Evolutionary conservation across 192 early-diverging fungal species (phyloP), one percentile per base, ranked within the genome.

Genomic region (Pilaira anomala): DNA sequence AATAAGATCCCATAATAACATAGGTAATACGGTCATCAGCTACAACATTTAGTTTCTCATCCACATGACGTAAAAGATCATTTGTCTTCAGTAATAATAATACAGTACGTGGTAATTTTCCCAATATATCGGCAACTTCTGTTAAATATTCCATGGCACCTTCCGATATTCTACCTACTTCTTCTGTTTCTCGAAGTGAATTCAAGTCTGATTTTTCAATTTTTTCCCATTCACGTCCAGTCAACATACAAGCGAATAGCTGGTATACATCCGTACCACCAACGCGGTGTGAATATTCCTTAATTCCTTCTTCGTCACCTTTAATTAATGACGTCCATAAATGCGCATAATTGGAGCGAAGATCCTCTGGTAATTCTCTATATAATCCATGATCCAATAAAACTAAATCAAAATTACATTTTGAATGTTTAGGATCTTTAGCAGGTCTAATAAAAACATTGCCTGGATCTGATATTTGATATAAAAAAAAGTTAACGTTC

Each of bases 301-400:
- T 65, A 69, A 96, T 95, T 55, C 74, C 84, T 13, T 77, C 62
- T 58, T 88, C 88, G 58, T 95, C 82, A n/a, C 91, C 93, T 18
- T 76, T 68, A 72, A 96, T 90, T 48, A 95, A 78, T 3, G 92
- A 80, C n/a, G 79, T 82, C 95, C 95, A 98, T 65, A 98, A 81
- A 51, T 90, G 85, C 0, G 94, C 92, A 63, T 95, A 98, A 65
- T 94, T 85, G 28, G 89, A 78, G 11, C 88, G 79, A 73, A 95
- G 85, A 19, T 82, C 77, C 1, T 76, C 65, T 11, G 87, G 64
- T 25, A 98, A 76, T 16, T 78, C 77, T 11, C 93, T 87, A 75
- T 98, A 98, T 29, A 98, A 76, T 25, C 95, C 95, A 73, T 98
- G 95, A 60, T 91, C 89, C 62, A 91, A 75, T 19, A 97, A 75